Conservation (phyloP, 2,329 filamentous ascomycete species). For the Colletotrichum kahawae region DNA sequence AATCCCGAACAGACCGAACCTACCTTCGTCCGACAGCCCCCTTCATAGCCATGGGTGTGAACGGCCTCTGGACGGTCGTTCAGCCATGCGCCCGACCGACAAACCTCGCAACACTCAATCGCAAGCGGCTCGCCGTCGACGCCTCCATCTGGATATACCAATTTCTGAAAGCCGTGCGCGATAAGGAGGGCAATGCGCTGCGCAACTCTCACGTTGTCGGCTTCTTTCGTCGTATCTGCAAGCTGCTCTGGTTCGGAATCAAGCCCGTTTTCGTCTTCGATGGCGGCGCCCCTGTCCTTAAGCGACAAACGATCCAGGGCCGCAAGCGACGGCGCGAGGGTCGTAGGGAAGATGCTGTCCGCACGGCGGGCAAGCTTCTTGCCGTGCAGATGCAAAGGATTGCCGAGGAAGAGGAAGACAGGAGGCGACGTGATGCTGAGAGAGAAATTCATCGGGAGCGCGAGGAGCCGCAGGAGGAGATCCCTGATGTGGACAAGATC, state of each 20-base stretch:
- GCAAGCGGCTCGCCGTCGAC: slow-evolving; percentile 94
- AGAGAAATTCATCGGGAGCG: slow-evolving; percentile 43
- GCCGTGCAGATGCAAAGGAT: slow-evolving; percentile 92
- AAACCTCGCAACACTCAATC: slow-evolving; percentile 94
- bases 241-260: slow-evolving; percentile 95
- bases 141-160: slow-evolving; percentile 99
- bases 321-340: slow-evolving; percentile 85
- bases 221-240: slow-evolving; percentile 98
- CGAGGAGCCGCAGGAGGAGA: slow-evolving; percentile 65
- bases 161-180: slow-evolving; percentile 96
- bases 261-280: slow-evolving; percentile 98
- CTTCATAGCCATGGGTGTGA: slow-evolving; percentile 83
- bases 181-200: slow-evolving; percentile 96
- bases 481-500: slow-evolving; percentile 71
- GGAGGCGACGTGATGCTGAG: slow-evolving; percentile 56
- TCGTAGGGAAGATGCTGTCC: slow-evolving; percentile 86
- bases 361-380: slow-evolving; percentile 89
- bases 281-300: slow-evolving; percentile 88
- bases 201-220: slow-evolving; percentile 96
- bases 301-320: slow-evolving; percentile 85
- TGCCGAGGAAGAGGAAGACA: slow-evolving; percentile 83
- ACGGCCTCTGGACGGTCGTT: slow-evolving; percentile 94
- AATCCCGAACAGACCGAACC: background rate
- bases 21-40: background rate
- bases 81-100: slow-evolving; percentile 95